Base-by-base conservation (phyloP, 192 early-diverging fungal species). In the Mortierella alpina region DNA sequence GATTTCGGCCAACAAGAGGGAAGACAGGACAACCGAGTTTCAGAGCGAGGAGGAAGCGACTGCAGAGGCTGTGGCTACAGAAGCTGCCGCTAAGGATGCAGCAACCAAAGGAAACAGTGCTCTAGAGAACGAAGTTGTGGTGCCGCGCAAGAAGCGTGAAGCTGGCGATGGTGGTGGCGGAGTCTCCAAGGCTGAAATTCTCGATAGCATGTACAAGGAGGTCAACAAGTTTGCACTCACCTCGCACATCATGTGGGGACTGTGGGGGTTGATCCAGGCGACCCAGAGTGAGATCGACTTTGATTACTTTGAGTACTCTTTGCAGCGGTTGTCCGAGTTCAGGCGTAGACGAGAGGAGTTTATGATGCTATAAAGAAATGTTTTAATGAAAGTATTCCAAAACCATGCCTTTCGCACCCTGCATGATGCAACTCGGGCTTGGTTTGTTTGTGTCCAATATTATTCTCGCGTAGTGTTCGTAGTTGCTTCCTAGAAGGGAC, bases 301-400 rank as follows among this genome's bases (percentile, higher is more conserved):
- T 85, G 91, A 95, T 61, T 95, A 93, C 68, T 86, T 91, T 18
- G 84, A 78, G 55, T 95, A 94, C 65, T 87, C 89, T 0, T 76
- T 86, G 52, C 88, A 92, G 82, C 84, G 96, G n/a, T 91, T 98
- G 64, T 79, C 88, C 23, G 91, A 98, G 79, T 97, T 96, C 72
- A 84, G 87, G 69, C 86, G 84, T 47, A 79, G 86, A 7, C 84
- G 85, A 40, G 70, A 83, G 22, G 81, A 88, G 71, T 78, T 90
- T 14, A 75, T 88, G 63, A 52, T 68, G 12, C 23, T 84, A 50
- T 84, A 68, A 71, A 41, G 10, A 31, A 2, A 31, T 31, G 31
- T 31, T 31, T 31, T 3, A 31, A 31, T 31, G 1, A 31, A 31
- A 31, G 31, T 3, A 31, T 31, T 31, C 3, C 31, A 31, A 31